Evolutionary conservation across 805 yeast genomes (phyloP), one percentile per base, ranked within the genome.

Genomic region (Saccharomycopsis oosterbeekiorum): DNA sequence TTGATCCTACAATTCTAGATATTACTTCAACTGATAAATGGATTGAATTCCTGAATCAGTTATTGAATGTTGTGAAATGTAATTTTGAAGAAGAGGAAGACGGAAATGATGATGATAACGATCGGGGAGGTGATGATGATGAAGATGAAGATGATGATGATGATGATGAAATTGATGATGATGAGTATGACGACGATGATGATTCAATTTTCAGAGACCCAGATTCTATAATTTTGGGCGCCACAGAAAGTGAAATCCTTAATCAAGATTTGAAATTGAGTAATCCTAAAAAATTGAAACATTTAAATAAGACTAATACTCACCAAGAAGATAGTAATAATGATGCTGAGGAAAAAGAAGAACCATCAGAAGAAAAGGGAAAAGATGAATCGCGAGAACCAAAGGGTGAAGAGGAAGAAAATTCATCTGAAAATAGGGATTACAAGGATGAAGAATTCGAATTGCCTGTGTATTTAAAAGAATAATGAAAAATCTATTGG

Each of bases 191-290:
- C 8, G 53, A 43, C 9, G 51, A 56, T 26, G 62, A 59, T 43
- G 62, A 59, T 19, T 55, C 34, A 29, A 54, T 34, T 37, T 62
- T 39, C 54, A 57, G 59, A 43, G 56, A 61, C 50, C 63, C 66
- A 24, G 56, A 60, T 21, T 15, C 63, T 1, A 61, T 64, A 14
- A 50, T 64, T 17, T 58, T 64, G 24, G 65, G 59, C 14, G 42
- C 57, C 2, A 59, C 59, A 11, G 60, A 56, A 50, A 51, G 57
- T 17, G 65, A 59, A 19, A 63, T 63, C 19, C 56, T 55, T 40
- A 50, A 58, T n/a, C 65, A 63, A 37, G 64, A 59, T 24, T 21
- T 61, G 17, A 17, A n/a, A 41, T 10, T 29, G 42, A 61, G 64
- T 36, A 63, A 63, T 39, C 62, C 65, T 1, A 41, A 37, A 15